Conservation (phyloP, 2,329 filamentous ascomycete genomes). For the Sclerotinia subarctica region DNA sequence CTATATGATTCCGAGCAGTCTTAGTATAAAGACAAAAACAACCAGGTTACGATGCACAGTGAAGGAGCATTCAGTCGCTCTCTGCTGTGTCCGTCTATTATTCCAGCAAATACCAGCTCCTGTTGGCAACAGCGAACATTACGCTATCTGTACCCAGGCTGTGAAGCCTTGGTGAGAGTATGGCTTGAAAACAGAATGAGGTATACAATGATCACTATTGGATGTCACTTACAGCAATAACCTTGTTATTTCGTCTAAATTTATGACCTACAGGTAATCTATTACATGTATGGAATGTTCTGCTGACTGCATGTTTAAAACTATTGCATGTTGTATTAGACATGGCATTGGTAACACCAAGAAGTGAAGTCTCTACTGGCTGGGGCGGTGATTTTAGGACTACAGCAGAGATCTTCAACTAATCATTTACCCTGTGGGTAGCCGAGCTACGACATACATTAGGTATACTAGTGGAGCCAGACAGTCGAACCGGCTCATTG, state of each 20-base stretch:
- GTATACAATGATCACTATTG: neutral
- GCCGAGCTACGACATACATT: neutral
- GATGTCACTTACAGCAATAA: neutral
- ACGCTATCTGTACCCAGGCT: too few species aligned
- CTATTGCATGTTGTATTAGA: neutral
- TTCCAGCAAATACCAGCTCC: neutral
- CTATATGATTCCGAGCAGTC: neutral
- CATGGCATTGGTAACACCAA: neutral
- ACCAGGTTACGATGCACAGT: neutral
- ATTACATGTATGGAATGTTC: neutral
- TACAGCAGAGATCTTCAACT: constrained; percentile 2
- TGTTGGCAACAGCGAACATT: neutral
- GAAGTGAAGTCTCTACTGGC: neutral
- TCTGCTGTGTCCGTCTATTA: neutral
- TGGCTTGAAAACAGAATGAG: neutral
- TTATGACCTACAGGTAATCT: neutral
- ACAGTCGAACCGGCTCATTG: neutral
- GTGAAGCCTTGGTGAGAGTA: neutral
- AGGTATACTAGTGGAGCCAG: neutral
- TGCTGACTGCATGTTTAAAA: neutral
- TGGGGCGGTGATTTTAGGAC: neutral
- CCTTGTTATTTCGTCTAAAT: neutral
- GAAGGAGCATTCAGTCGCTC: too few species aligned
- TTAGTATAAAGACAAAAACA: neutral
- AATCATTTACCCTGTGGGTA: constrained; percentile 2